Conservation (phyloP, 306 rosid species). For the Prinsepia uniflora region DNA sequence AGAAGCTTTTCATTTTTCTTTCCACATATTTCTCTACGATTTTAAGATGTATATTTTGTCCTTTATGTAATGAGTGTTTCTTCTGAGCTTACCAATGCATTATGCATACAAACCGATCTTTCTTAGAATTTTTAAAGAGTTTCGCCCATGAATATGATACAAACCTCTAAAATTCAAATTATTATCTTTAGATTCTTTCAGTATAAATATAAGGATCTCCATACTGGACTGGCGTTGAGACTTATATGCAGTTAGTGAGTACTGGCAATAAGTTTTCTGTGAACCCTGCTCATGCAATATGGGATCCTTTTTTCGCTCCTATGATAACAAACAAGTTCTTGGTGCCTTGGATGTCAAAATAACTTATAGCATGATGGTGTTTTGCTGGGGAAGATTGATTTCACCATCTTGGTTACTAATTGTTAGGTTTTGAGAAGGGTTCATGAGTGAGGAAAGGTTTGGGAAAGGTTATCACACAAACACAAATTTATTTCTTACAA, state of each 20-base stretch:
- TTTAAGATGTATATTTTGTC: neutral
- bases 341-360: neutral
- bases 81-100: neutral
- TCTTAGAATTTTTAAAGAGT: neutral
- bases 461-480: too few relatives aligned
- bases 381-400: neutral
- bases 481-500: too few relatives aligned
- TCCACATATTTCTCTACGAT: neutral
- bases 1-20: slow-evolving; percentile 7
- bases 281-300: too few relatives aligned
- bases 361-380: neutral
- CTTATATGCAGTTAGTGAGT: neutral
- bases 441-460: too few relatives aligned
- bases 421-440: too few relatives aligned
- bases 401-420: neutral
- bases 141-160: too few relatives aligned
- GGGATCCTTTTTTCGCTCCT: neutral
- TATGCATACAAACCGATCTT: neutral
- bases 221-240: neutral
- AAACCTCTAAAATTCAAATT: neutral
- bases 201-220: neutral
- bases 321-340: slow-evolving; percentile 1
- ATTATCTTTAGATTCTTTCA: too few relatives aligned
- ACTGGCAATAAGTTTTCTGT: too few relatives aligned
- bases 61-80: neutral